phyloP scores from a whole-genome alignment of 108 stramenopile species.

The Skeletonema menzelii region DNA sequence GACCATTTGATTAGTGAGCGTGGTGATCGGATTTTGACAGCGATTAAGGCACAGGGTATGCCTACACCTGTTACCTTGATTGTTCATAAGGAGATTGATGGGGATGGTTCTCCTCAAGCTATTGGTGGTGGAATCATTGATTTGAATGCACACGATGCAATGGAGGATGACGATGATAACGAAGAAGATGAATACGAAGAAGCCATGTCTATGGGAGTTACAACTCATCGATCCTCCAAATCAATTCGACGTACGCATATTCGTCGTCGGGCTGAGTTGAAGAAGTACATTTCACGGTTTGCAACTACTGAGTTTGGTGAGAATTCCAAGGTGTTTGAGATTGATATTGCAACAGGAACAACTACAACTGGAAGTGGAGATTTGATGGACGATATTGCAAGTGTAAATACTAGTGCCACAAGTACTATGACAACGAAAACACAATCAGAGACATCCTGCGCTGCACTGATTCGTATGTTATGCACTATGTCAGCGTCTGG shows the following conservation, averaged over 20 bases:
- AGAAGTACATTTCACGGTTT: conserved; percentile 71
- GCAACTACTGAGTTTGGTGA: conserved; percentile 79
- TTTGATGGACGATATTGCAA: conserved; percentile 12
- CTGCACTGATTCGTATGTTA: conserved; percentile 65
- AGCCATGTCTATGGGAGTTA: conserved; percentile 39
- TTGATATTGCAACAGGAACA: conserved; percentile 42
- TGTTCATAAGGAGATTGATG: conserved; percentile 45
- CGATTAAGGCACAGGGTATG: conserved; percentile 94
- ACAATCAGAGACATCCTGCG: conserved; percentile 30
- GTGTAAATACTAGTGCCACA: neutral
- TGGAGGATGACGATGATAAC: neutral
- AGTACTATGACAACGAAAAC: conserved; percentile 11
- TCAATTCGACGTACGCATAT: conserved; percentile 64
- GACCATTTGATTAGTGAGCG: conserved; percentile 75
- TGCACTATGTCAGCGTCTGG: conserved; percentile 75
- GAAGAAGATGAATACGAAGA: conserved; percentile 38
- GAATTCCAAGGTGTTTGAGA: conserved; percentile 68
- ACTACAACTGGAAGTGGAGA: conserved; percentile 1
- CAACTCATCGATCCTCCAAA: conserved; percentile 50
- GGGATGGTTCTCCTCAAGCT: conserved; percentile 44
- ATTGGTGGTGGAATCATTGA: conserved; percentile 38
- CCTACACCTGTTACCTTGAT: conserved; percentile 88
- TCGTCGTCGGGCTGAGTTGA: conserved; percentile 77
- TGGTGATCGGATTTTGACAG: conserved; percentile 88
- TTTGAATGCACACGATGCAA: neutral